Evolutionary conservation across 306 rosid genomes (phyloP), one percentile per base, ranked within the genome.

Genomic region (Gynostemma pentaphyllum): DNA sequence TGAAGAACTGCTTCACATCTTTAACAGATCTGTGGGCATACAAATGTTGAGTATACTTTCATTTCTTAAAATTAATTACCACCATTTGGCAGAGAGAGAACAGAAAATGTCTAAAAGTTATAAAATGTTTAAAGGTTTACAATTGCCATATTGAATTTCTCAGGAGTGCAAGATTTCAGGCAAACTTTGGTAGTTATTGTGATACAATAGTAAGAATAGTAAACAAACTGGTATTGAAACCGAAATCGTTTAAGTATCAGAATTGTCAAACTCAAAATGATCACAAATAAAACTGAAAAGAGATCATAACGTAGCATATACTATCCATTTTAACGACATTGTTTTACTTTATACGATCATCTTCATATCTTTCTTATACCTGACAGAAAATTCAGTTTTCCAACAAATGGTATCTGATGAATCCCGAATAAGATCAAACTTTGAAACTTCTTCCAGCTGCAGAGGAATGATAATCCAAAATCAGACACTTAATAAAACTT

Each of bases 391-490:
- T 77, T 77, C 63, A 56, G 84, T 75, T 81, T 57, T 75, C 96
- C 96, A 85, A 67, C 96, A 88, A 71, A 88, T 70, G 15, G 87
- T 62, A 73, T 88, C 96, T 30, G 83, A 80, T 49, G 68, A 80
- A 76, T 81, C 89, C 77, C 44, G 79, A 56, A 79, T 52, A 28
- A 85, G 82, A 41, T 77, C 78, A 50, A 61, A 41, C 14, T 66
- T 66, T 28, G 86, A 79, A 54, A 85, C 77, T 69, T 81, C 86
- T 69, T 85, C 60, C 67, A 88, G 89, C 96, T 88, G 74, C 39
- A 72, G 62, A 51, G 64, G 18, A 71, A 42, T 67, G n/a, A 16
- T 21, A 26, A 9, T 24, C 9, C 53, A 8, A 19, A 37, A 60
- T 60, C 48, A 60, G 47, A 2, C 37, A 32, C 3, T 9, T 10